Percentiles rank a stretch among this genome's conserved stretches.
phyloP scores from a whole-genome alignment of 2,329 filamentous ascomycete genomes.

The Gremmenia infestans region DNA sequence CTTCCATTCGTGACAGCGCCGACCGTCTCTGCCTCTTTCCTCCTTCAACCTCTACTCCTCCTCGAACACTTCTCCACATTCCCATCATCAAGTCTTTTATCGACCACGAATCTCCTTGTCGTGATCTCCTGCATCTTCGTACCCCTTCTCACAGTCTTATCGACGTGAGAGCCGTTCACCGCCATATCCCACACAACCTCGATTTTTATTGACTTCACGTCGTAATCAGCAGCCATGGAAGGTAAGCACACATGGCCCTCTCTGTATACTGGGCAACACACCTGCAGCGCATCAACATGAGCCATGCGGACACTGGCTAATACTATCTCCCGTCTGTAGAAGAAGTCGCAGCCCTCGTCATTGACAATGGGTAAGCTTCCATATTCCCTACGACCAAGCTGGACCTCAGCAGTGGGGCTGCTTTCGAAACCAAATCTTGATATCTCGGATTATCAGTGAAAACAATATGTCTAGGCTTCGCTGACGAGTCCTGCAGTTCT shows the following conservation, averaged over 20 bases:
- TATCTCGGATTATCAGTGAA: constrained; percentile 6
- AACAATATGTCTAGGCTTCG: constrained; percentile 5
- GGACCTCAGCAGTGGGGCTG: constrained; percentile 24
- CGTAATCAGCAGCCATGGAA: constrained; percentile 37
- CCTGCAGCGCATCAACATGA: constrained; percentile 16
- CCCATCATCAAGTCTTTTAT: constrained; percentile 18
- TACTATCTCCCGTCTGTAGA: constrained; percentile 53
- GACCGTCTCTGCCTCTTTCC: constrained; percentile 17
- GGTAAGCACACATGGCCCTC: constrained; percentile 30
- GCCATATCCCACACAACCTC: constrained; percentile 26
- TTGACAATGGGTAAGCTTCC: constrained; percentile 99
- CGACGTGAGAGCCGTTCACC: constrained; percentile 26
- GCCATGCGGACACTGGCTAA: constrained; percentile 23
- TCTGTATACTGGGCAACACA: background rate
- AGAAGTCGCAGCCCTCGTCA: constrained; percentile 99
- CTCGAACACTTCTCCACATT: constrained; percentile 13
- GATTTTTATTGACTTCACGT: constrained; percentile 28
- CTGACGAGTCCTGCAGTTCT: constrained; percentile 60
- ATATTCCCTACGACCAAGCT: constrained; percentile 26
- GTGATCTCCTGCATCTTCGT: constrained; percentile 24
- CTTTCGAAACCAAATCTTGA: background rate
- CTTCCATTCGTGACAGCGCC: constrained; percentile 9
- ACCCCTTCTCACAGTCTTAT: constrained; percentile 22
- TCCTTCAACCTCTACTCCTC: constrained; percentile 16
- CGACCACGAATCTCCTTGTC: constrained; percentile 27